Conservation (phyloP, 345 rosid species). For the Streptanthus diversifolius region DNA sequence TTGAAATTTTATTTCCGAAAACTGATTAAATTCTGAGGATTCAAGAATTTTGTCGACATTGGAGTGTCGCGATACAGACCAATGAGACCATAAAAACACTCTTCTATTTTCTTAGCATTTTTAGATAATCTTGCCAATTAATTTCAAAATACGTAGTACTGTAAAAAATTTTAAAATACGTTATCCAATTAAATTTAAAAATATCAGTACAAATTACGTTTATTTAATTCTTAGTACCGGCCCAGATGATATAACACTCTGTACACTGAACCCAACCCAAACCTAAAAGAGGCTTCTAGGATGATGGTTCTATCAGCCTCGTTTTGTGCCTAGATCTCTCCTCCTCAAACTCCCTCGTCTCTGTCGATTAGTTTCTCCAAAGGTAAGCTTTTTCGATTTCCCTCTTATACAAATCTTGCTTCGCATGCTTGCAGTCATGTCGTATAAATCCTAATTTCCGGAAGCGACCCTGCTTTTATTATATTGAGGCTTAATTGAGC, state of each 20-base stretch:
- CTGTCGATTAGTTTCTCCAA: neutral
- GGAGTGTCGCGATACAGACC: no score
- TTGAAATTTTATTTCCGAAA: neutral
- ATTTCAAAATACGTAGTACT: no score
- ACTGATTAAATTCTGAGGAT: neutral
- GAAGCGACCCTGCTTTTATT: no score
- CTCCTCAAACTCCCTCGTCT: neutral
- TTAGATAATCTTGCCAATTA: no score
- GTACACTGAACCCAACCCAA: neutral
- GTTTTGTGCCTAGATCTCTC: slow-evolving; percentile 2
- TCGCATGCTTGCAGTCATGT: neutral
- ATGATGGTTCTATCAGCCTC: neutral
- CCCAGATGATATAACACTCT: neutral
- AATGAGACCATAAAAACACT: no score
- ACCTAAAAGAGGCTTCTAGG: neutral
- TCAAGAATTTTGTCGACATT: no score
- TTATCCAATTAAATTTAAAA: no score
- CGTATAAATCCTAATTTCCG: no score
- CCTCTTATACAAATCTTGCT: neutral
- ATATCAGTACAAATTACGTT: neutral
- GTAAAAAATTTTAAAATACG: no score
- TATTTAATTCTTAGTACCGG: neutral
- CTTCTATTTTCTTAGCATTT: no score
- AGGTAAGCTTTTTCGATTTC: slow-evolving; percentile 8
- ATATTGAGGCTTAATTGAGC: neutral